phyloP scores from a whole-genome alignment of 1,139 yeast species.

The Yamadazyma pseudoaaseri region DNA sequence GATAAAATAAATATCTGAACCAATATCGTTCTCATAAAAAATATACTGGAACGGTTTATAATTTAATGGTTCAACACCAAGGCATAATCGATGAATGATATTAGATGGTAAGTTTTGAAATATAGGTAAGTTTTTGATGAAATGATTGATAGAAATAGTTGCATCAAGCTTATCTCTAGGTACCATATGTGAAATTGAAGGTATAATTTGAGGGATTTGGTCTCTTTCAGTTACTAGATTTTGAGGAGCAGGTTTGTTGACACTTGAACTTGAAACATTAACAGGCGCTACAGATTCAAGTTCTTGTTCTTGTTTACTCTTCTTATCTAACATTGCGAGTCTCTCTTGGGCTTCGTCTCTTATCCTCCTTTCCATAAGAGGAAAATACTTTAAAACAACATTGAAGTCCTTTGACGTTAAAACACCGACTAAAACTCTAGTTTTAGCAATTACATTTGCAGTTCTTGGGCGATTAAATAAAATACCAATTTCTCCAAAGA shows the following conservation, averaged over 20 bases:
- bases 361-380: conserved; percentile 62
- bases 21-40: conserved; percentile 56
- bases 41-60: conserved; percentile 59
- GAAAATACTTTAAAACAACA: conserved; percentile 59
- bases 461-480: conserved; percentile 73
- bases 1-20: conserved; percentile 65
- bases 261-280: background rate
- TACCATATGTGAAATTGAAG: conserved; percentile 2
- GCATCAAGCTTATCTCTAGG: conserved; percentile 31
- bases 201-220: conserved; percentile 3
- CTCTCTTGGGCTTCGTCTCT: conserved; percentile 80
- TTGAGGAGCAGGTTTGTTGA: conserved; percentile 1
- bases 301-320: conserved; percentile 31
- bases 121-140: conserved; percentile 55
- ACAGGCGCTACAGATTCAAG: conserved; percentile 7
- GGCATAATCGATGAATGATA: conserved; percentile 61
- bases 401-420: conserved; percentile 64
- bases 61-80: conserved; percentile 57
- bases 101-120: conserved; percentile 56
- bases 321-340: conserved; percentile 65
- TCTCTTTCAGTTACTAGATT: background rate
- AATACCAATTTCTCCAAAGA: conserved; percentile 79
- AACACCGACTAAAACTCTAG: conserved; percentile 65
- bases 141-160: conserved; percentile 55
- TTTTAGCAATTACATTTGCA: conserved; percentile 74